Evolutionary conservation across 2,329 filamentous ascomycete species (phyloP).

Genomic region (Fusarium sp.): DNA sequence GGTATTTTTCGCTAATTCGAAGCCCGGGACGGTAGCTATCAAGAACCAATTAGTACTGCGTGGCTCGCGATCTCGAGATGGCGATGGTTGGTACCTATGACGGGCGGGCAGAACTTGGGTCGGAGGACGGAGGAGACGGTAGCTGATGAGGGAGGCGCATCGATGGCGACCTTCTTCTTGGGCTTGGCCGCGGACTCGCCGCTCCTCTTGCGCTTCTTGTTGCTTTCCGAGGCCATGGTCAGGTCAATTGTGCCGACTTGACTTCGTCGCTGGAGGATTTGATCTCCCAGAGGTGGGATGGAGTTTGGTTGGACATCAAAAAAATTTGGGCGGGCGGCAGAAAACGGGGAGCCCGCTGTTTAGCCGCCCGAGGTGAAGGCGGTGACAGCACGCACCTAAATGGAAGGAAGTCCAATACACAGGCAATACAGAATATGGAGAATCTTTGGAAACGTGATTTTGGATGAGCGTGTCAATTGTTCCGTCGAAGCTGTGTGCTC

Average conservation of each 20-base stretch:
- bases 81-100: constrained; percentile 57
- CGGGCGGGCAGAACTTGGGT: constrained; percentile 60
- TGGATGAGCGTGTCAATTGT: background rate
- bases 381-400: too few relatives aligned
- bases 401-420: background rate
- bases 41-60: constrained; percentile 37
- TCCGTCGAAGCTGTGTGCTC: background rate
- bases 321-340: constrained; percentile 30
- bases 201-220: constrained; percentile 66
- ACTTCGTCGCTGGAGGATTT: constrained; percentile 10
- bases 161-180: constrained; percentile 64
- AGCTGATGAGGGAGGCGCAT: constrained; percentile 53
- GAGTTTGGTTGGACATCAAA: constrained; percentile 10
- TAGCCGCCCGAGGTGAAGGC: constrained; percentile 36
- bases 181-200: constrained; percentile 53
- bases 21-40: constrained; percentile 49
- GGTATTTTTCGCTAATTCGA: constrained; percentile 48
- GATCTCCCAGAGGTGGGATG: constrained; percentile 39
- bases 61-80: background rate
- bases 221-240: constrained; percentile 53
- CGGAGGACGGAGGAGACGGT: constrained; percentile 59
- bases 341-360: constrained; percentile 40
- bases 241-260: constrained; percentile 7
- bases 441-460: background rate
- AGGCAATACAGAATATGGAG: background rate